Evolutionary conservation across 139 green algal species (phyloP).

Genomic region (Diplosphaera chodatii): DNA sequence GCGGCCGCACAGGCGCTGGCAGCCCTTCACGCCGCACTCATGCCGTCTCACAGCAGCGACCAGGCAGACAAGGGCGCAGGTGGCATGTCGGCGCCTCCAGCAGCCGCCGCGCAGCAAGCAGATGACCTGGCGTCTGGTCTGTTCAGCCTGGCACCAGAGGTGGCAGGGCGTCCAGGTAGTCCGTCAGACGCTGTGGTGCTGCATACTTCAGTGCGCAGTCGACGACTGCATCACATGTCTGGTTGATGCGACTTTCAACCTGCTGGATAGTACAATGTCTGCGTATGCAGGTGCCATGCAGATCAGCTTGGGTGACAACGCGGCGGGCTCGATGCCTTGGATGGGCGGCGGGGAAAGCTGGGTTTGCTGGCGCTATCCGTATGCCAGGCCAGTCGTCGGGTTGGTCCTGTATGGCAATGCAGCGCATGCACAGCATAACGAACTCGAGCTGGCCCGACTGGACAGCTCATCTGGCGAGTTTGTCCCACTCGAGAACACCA

Average conservation of each 20-base stretch:
- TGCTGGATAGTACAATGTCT: too few relatives aligned
- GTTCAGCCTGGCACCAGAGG: not conserved
- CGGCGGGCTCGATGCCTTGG: conserved; percentile 5
- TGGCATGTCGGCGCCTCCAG: not conserved
- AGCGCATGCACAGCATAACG: not conserved
- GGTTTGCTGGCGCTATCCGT: conserved; percentile 23
- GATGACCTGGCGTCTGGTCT: not conserved
- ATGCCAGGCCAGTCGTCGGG: conserved; percentile 6
- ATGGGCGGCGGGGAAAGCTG: conserved; percentile 2
- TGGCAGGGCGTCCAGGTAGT: not conserved
- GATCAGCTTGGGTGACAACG: conserved; percentile 9
- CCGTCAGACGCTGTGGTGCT: too few relatives aligned
- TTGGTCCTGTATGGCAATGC: too few relatives aligned
- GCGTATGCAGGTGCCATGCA: conserved; percentile 11
- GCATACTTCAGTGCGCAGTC: too few relatives aligned
- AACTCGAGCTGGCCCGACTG: conserved; percentile 2
- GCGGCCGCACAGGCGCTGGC: conserved; percentile 2
- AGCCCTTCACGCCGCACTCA: not conserved
- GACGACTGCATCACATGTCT: too few relatives aligned
- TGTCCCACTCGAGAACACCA: too few relatives aligned
- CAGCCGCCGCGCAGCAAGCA: not conserved
- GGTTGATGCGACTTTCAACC: too few relatives aligned
- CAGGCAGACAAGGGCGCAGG: too few relatives aligned
- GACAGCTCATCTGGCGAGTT: conserved; percentile 1
- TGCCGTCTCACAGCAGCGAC: too few relatives aligned